Percentiles rank a stretch among this genome's conserved stretches.
These are phyloP conservation scores for Vigna mungo DNA, from an alignment of 306 rosid genomes.

Conservation along the genomic window DNA sequence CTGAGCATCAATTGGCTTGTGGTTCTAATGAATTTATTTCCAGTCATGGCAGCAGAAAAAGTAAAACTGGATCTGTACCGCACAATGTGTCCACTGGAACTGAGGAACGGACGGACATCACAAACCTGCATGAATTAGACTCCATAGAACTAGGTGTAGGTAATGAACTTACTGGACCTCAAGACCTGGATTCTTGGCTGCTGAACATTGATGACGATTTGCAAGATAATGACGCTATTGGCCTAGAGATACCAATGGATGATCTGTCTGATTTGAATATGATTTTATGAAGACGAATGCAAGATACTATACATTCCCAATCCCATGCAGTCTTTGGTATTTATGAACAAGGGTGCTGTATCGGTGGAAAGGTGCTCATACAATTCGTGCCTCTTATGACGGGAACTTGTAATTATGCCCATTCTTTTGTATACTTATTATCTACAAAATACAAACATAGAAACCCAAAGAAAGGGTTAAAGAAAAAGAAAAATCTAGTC, in stretches of 20 bases:
- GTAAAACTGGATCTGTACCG: slow-evolving; percentile 49
- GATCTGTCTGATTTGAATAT: slow-evolving; percentile 75
- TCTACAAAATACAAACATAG: slow-evolving; percentile 51
- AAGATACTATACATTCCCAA: slow-evolving; percentile 48
- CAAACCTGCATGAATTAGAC: slow-evolving; percentile 68
- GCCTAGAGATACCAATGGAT: slow-evolving; percentile 91
- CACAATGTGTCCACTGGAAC: slow-evolving; percentile 50
- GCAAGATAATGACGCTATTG: slow-evolving; percentile 64
- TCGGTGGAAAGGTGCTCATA: slow-evolving; percentile 64
- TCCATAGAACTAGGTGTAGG: slow-evolving; percentile 66
- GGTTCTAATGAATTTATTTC: slow-evolving; percentile 53
- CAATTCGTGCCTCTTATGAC: slow-evolving; percentile 65
- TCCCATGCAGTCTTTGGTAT: slow-evolving; percentile 48
- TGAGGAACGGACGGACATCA: slow-evolving; percentile 53
- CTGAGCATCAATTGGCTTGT: slow-evolving; percentile 50
- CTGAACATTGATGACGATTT: slow-evolving; percentile 71
- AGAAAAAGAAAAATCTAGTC: slow-evolving; percentile 50
- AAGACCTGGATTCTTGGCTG: slow-evolving; percentile 75
- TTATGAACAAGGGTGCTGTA: slow-evolving; percentile 44
- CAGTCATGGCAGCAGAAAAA: slow-evolving; percentile 40
- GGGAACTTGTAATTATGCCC: slow-evolving; percentile 77
- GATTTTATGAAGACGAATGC: slow-evolving; percentile 61
- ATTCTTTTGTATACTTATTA: slow-evolving; percentile 65
- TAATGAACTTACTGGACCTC: slow-evolving; percentile 64
- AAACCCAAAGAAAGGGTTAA: slow-evolving; percentile 41